phyloP scores from a whole-genome alignment of 768 basidiomycete genomes.

The Mycena venus region DNA sequence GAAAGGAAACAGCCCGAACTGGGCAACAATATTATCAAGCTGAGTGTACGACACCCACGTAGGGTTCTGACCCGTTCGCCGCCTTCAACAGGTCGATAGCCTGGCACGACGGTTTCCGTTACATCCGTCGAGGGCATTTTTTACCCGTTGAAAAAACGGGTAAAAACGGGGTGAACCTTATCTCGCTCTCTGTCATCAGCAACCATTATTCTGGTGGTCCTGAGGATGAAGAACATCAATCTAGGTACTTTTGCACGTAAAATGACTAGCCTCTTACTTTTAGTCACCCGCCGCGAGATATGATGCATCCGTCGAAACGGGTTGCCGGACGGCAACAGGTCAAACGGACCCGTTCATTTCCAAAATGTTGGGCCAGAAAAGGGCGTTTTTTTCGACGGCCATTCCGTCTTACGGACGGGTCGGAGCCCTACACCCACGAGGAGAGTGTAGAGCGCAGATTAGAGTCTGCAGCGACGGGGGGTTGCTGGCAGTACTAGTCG shows the following conservation, averaged over 20 bases:
- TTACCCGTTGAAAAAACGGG: neutral
- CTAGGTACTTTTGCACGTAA: neutral
- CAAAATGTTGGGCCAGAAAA: neutral
- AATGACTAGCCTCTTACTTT: neutral
- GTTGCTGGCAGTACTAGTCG: too few species aligned
- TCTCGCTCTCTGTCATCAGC: neutral
- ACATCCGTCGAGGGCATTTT: slow-evolving; percentile 1
- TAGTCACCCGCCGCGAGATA: neutral
- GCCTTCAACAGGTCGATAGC: neutral
- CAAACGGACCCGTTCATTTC: neutral
- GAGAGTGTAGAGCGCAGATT: too few species aligned
- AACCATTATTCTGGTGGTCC: neutral
- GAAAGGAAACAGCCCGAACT: too few species aligned
- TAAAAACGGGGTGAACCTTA: neutral
- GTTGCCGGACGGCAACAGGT: neutral
- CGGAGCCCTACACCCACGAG: neutral
- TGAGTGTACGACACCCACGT: too few species aligned
- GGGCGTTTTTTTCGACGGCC: neutral
- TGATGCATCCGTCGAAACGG: slow-evolving; percentile 1
- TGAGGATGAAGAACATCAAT: neutral
- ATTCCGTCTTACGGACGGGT: neutral
- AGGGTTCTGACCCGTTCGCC: neutral
- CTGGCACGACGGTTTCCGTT: neutral
- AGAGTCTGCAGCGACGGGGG: too few species aligned
- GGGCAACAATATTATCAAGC: too few species aligned